These are phyloP conservation scores for Purpureocillium lavendulum DNA, from an alignment of 2,329 filamentous ascomycete species.

Conservation along the genomic window DNA sequence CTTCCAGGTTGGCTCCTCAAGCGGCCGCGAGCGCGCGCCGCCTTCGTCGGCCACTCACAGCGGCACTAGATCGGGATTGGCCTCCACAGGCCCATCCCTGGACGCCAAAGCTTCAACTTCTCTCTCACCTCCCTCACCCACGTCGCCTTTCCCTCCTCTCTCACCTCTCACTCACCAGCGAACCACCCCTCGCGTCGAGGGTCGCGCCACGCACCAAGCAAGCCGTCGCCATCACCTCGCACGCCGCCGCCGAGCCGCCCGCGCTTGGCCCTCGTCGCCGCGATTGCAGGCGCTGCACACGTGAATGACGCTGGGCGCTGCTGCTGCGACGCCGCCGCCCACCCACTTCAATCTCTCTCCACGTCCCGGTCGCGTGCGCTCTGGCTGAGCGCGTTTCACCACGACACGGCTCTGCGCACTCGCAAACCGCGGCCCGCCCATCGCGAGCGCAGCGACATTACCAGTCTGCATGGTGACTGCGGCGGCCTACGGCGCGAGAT, in stretches of 20 bases:
- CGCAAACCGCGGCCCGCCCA: conserved; percentile 2
- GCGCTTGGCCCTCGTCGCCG: neutral
- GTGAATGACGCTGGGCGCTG: neutral
- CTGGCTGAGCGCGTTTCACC: conserved; percentile 15
- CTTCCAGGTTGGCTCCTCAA: no score
- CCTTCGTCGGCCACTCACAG: no score
- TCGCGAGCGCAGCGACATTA: conserved; percentile 1
- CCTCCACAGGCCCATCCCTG: neutral
- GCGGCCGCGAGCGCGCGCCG: no score
- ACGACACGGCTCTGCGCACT: conserved; percentile 3
- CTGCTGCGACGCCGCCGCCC: conserved; percentile 1
- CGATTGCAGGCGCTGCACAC: neutral
- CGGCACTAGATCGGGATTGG: neutral
- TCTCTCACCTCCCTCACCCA: conserved; percentile 7
- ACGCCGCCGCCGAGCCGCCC: neutral
- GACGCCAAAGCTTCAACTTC: conserved; percentile 17
- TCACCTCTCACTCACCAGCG: conserved; percentile 5
- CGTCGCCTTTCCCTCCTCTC: conserved; percentile 10
- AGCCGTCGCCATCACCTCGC: conserved; percentile 12
- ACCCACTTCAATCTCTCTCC: neutral
- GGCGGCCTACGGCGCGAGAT: conserved; percentile 26
- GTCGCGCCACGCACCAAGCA: conserved; percentile 9
- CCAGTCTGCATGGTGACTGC: conserved; percentile 13
- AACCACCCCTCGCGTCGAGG: conserved; percentile 6
- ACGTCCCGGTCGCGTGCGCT: conserved; percentile 32